Base-by-base conservation (phyloP, 2,329 filamentous ascomycete genomes). In the Aspergillus alliaceus region DNA sequence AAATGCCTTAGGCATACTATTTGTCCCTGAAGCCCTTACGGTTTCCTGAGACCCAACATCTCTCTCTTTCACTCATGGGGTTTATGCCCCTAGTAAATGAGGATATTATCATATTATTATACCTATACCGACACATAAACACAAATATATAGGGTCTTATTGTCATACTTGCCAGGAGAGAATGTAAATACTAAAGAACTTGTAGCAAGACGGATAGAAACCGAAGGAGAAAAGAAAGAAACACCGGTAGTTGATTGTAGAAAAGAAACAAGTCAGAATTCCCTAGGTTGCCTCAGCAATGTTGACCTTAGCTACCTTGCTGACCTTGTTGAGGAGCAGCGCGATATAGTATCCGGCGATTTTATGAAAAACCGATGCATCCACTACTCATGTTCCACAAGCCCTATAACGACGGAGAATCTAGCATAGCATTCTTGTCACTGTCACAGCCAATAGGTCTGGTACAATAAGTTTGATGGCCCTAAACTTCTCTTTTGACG, bases 251-350 rank as follows among this genome's bases (percentile, higher is more conserved):
- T 24, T 6, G 6, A 25, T 7, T 42, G 5, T 42, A n/a, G 14
- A 25, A 14, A 25, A 24, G 5, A n/a, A 12, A 29, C 24, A 18
- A 6, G 2, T 11, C 2, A 47, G 31, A 31, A n/a, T 4, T 9
- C 31, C 24, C n/a, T n/a, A 47, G n/a, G 42, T n/a, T 11, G 42
- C 24, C 1, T 47, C 25, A 31, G 42, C n/a, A 8, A 77, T 60
- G 55, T 87, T 85, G 3, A 79, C 79, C 66, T 86, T 83, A 0
- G 83, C 82, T 1, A 85, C 85, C 75, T 87, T 88, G 8, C 79
- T 79, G 7, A 83, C 73, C 69, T 87, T 84, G 62, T 84, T 84
- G 1, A 80, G 79, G 0, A 82, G 76, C 2, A 81, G 66, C 9
- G 78, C 76, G n/a, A 80, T 75, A 61, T 82, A 84, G 58, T 75